Base-by-base conservation (phyloP, 2,329 filamentous ascomycete genomes). In the Trichoderma simmonsii region DNA sequence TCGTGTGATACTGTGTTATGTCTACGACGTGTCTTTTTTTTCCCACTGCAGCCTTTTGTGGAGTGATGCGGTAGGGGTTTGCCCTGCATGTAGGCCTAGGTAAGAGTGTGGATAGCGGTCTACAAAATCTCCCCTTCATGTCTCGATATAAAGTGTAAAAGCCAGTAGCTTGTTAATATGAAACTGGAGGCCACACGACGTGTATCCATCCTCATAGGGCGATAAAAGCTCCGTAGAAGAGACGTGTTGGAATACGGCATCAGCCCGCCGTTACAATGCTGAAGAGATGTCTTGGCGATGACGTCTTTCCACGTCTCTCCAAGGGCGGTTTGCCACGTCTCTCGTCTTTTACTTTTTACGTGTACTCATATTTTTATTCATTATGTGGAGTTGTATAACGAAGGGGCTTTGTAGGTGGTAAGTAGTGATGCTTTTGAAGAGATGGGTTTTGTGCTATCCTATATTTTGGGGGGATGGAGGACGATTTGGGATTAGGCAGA, bases 11-110 rank as follows among this genome's bases (percentile, higher is more conserved):
- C 14, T 21, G 39, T 59, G 43, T 59, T 59, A 30, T 39, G 43
- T 59, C 36, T 30, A n/a, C 34, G 28, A 39, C 34, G 15, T 28
- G 26, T 36, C 14, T 21, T 48, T 59, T 18, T 24, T 59, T 32
- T 43, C 1, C 48, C 48, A 7, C 14, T 59, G 61, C 34, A 67
- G 14, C 54, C 36, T 32, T 59, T 68, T 61, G 61, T 67, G 54
- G 57, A 39, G 68, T 57, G 60, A 63, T 18, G n/a, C 24, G 61
- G 60, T 71, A 66, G 69, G 69, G 69, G 69, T 59, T 67, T 59
- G 69, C 69, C 69, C 69, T 71, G 51, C 62, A 66, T 66, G 51
- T 63, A 60, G 15, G 61, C 24, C 24, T 26, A 36, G 36, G 36
- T 39, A 39, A 39, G 15, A 36, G 63, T 14, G 64, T 67, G 64